Evolutionary conservation across 2,329 filamentous ascomycete genomes (phyloP).

Genomic region (Penicillium rolfsii): DNA sequence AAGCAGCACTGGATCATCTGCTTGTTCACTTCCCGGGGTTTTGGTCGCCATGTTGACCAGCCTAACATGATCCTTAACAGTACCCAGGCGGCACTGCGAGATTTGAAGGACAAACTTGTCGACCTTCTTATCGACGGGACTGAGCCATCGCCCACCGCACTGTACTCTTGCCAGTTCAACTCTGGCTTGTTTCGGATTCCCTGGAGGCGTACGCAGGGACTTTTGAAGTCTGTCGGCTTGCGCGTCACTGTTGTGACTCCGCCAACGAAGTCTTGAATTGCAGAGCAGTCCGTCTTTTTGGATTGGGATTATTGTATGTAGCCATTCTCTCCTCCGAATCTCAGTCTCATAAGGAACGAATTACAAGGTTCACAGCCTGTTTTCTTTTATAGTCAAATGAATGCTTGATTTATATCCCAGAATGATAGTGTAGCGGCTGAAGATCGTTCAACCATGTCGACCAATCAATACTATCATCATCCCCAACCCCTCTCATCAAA

Average conservation of each 20-base stretch:
- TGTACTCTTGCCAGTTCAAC: slow-evolving; percentile 61
- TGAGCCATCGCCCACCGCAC: slow-evolving; percentile 29
- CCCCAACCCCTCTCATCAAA: neutral
- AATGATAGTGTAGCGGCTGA: too few species aligned
- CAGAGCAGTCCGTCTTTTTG: neutral
- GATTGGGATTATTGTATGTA: neutral
- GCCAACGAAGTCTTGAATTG: slow-evolving; percentile 10
- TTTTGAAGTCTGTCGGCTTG: slow-evolving; percentile 47
- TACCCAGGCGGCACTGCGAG: slow-evolving; percentile 53
- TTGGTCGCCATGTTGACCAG: slow-evolving; percentile 48
- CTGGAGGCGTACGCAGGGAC: slow-evolving; percentile 54
- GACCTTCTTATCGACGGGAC: slow-evolving; percentile 24
- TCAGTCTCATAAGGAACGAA: too few species aligned
- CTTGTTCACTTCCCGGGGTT: slow-evolving; percentile 59
- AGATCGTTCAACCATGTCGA: neutral
- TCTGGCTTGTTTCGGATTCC: slow-evolving; percentile 60
- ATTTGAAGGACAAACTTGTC: slow-evolving; percentile 52
- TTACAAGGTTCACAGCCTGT: too few species aligned
- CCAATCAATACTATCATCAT: neutral
- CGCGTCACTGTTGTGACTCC: slow-evolving; percentile 41
- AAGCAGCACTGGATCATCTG: slow-evolving; percentile 60
- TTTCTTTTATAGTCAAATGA: too few species aligned
- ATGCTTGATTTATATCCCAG: too few species aligned
- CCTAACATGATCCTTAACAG: slow-evolving; percentile 52
- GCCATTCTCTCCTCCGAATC: neutral